Base-by-base conservation (phyloP, 345 rosid genomes). In the Gossypium raimondii region DNA sequence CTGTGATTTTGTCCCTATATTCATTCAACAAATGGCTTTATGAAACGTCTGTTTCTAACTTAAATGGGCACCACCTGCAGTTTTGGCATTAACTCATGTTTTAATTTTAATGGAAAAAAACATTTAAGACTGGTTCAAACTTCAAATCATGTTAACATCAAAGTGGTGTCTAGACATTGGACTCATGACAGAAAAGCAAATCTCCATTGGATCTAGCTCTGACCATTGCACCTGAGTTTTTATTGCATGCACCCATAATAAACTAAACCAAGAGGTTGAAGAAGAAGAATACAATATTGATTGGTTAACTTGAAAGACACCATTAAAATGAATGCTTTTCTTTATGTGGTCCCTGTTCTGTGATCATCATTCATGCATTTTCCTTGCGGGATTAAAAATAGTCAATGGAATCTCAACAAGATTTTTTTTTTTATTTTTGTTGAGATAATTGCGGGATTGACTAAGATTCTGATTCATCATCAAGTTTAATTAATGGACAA, bases 181-280 rank as follows among this genome's bases (percentile, higher is more conserved):
- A 16, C 10, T 41, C 69, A 64, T 18, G 29, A 65, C 51, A 65
- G 29, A 18, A 43, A 65, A 17, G 53, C 29, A 66, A 66, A 66
- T 87, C 84, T 83, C 87, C 70, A 79, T 81, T 6, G 53, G 74
- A 58, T 78, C 74, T 57, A 76, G 83, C 29, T 80, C 78, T 27
- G 2, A 82, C 62, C 67, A 78, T 51, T 7, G 73, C 52, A 77
- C 24, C 68, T 17, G 12, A 17, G 48, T n/a, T 64, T 9, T 38
- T 11, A 25, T 52, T 14, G 2, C 64, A 22, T 10, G 11, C 61
- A 57, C 4, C 29, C 29, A 18, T 57, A 22, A 57, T 34, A 34
- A 57, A 24, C 14, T 18, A 5, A 9, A 43, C 24, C 20, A 14
- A 64, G 63, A n/a, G 48, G 50, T 34, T 63, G 24, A 17, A 63